Percentiles rank a stretch among this genome's conserved stretches.
Conservation (phyloP, 2,329 filamentous ascomycete genomes). For the Aspergillus nomiae region DNA sequence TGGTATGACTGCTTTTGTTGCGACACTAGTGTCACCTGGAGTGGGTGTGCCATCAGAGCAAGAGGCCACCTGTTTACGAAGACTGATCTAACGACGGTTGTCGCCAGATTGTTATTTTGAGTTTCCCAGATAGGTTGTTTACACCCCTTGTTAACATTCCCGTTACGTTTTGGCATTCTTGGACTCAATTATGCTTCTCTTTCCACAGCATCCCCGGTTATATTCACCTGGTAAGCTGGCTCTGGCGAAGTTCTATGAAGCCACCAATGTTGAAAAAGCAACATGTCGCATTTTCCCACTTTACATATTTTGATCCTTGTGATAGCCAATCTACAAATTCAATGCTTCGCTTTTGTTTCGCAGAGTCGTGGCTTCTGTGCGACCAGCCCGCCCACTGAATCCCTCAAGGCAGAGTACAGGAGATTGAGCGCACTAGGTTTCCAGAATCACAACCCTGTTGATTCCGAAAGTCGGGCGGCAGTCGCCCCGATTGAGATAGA, state of each 20-base stretch:
- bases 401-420: constrained; percentile 29
- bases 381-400: constrained; percentile 30
- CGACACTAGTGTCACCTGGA: background rate
- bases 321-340: constrained; percentile 17
- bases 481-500: constrained; percentile 37
- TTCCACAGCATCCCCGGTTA: background rate
- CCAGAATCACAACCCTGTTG: constrained; percentile 6
- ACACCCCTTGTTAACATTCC: constrained; percentile 18
- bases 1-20: background rate
- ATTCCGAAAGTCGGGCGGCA: constrained; percentile 22
- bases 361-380: constrained; percentile 33
- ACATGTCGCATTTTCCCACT: constrained; percentile 29
- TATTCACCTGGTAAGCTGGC: background rate
- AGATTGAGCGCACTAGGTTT: constrained; percentile 24
- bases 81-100: background rate
- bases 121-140: background rate
- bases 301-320: constrained; percentile 21
- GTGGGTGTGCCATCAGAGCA: background rate
- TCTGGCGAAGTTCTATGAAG: background rate
- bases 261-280: constrained; percentile 6
- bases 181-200: background rate
- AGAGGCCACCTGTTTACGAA: background rate
- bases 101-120: background rate
- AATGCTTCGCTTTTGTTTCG: constrained; percentile 19
- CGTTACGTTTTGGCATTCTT: constrained; percentile 12